Base-by-base conservation (phyloP, 345 rosid species). In the thale cress (Arabidopsis thaliana) region DNA sequence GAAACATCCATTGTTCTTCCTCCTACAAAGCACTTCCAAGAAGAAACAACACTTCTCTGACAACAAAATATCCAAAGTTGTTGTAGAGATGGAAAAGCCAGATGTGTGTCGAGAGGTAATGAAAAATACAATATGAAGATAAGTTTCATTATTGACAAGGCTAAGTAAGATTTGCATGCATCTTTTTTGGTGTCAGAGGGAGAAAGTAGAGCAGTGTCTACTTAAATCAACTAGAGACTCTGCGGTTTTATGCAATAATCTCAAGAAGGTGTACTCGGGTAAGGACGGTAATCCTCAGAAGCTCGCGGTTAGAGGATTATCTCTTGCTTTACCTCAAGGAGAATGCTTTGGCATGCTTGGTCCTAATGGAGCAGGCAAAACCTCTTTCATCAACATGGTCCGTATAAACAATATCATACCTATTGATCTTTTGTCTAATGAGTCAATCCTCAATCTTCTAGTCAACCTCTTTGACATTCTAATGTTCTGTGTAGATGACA, bases 261-360 rank as follows among this genome's bases (percentile, higher is more conserved):
- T 95, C 53, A 84, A 81, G 74, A 95, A 95, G 82, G 86, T 89
- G 75, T 89, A 89, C 82, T 93, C 94, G 0, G 92, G 80, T 28
- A 77, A 83, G 71, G 98, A 94, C 42, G 96, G 98, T 50, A 95
- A 95, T 73, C 98, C 93, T 20, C 87, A 80, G 75, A 92, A 90
- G 75, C n/a, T 86, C 36, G 98, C 97, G 25, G 99, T 95, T 6
- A 85, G 81, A 81, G 97, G 97, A 33, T 78, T 95, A 71, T 90
- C 98, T 83, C 96, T 95, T 82, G 99, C 93, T 73, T 72, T 95
- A 73, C 88, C 87, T 69, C 83, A 82, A 59, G 98, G 96, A 72
- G 97, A 95, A 81, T 95, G 99, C 80, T 92, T 95, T 59, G 99
- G 99, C 48, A 84, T 95, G 87, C 96, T 95, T 67, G 98, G 99